Evolutionary conservation across 2,329 filamentous ascomycete species (phyloP).

Genomic region (Hypoxylon sp.): DNA sequence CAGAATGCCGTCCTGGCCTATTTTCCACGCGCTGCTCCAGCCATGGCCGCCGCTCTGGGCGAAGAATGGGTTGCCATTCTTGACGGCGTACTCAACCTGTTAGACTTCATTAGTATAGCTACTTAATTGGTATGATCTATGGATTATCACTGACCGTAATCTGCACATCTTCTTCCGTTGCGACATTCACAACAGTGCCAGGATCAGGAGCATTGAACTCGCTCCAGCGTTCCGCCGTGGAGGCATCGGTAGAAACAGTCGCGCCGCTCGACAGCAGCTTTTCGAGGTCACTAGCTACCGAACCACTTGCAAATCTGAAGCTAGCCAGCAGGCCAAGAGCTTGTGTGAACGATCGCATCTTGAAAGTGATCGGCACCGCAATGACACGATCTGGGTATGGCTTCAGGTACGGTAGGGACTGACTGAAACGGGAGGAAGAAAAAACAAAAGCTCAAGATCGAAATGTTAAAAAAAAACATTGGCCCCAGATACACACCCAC

Average conservation of each 20-base stretch:
- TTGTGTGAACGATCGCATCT: constrained; percentile 10
- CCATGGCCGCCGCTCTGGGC: constrained; percentile 40
- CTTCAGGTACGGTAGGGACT: no score
- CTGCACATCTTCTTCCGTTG: constrained; percentile 13
- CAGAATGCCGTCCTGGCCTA: constrained; percentile 32
- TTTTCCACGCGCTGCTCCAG: constrained; percentile 37
- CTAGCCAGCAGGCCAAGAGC: constrained; percentile 8
- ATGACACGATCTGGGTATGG: no score
- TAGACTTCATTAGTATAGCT: constrained; percentile 2
- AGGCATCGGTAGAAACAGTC: constrained; percentile 9
- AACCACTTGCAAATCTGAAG: background rate
- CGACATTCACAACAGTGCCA: constrained; percentile 15
- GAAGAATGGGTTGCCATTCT: constrained; percentile 35
- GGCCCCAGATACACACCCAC: constrained; percentile 4
- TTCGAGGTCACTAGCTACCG: constrained; percentile 6
- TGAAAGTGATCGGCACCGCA: constrained; percentile 7
- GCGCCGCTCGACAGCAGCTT: constrained; percentile 8
- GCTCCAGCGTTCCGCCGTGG: constrained; percentile 13
- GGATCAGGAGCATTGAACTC: constrained; percentile 16
- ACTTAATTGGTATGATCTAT: background rate
- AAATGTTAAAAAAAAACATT: no score
- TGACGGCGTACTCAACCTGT: constrained; percentile 15
- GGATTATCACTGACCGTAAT: constrained; percentile 2
- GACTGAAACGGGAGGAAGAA: constrained; percentile 2
- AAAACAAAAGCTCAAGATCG: no score